Evolutionary conservation across 257 asterid genomes (phyloP).

Genomic region (Scutellaria baicalensis): DNA sequence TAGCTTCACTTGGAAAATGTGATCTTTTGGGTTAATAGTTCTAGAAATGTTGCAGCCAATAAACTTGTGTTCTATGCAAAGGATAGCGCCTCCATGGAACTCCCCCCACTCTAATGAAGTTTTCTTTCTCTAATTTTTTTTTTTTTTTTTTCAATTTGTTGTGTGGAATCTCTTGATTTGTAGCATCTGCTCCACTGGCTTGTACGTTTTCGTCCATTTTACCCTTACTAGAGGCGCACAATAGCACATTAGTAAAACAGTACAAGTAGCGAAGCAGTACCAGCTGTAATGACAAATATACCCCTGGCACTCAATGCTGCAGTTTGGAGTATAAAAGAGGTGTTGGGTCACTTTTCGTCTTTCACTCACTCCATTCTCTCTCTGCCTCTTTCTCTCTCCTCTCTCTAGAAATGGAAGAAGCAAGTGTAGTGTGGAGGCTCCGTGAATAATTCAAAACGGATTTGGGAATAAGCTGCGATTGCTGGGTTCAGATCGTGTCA

Average conservation of each 20-base stretch:
- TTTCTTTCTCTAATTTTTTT: too few relatives aligned
- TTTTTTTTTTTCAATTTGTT: too few relatives aligned
- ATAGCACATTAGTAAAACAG: neutral
- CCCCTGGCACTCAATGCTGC: neutral
- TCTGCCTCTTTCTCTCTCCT: conserved; percentile 2
- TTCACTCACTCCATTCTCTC: neutral
- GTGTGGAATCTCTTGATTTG: too few relatives aligned
- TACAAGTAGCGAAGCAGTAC: neutral
- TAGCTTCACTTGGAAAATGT: too few relatives aligned
- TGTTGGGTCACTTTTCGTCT: neutral
- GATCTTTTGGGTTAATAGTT: too few relatives aligned
- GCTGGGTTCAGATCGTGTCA: neutral
- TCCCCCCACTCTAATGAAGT: too few relatives aligned
- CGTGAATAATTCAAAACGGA: neutral
- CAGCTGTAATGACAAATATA: neutral
- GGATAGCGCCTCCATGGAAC: too few relatives aligned
- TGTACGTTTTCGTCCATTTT: too few relatives aligned
- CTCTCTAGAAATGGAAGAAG: conserved; percentile 15
- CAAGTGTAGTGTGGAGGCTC: neutral
- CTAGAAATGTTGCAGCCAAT: too few relatives aligned
- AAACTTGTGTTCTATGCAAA: too few relatives aligned
- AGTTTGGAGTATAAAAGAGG: neutral
- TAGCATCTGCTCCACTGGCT: too few relatives aligned
- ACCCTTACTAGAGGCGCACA: too few relatives aligned
- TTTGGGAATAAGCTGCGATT: neutral